These are phyloP conservation scores for Colletotrichum sojae DNA, from an alignment of 2,329 filamentous ascomycete genomes.

Conservation along the genomic window DNA sequence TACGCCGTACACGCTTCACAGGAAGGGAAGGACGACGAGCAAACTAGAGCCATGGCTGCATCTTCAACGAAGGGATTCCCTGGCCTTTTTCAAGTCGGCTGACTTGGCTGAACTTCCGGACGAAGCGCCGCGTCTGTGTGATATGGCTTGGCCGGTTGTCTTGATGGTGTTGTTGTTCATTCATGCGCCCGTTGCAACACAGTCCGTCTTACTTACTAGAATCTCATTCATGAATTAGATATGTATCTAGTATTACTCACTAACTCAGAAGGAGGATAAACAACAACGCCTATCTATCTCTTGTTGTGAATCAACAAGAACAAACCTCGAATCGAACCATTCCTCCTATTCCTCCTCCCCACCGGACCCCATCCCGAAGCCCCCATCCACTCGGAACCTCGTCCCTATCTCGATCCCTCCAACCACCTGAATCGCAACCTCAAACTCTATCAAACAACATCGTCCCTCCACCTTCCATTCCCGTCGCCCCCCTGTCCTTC, in stretches of 20 bases:
- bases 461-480: slow-evolving; percentile 33
- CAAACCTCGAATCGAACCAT: not conserved
- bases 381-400: too few species aligned
- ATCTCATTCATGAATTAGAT: not conserved
- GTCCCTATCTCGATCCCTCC: slow-evolving; percentile 7
- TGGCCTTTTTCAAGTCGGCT: slow-evolving; percentile 29
- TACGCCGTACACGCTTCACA: too few species aligned
- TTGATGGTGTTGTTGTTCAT: slow-evolving; percentile 13
- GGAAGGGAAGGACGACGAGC: too few species aligned
- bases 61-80: slow-evolving; percentile 26
- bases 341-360: too few species aligned
- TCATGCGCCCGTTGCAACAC: slow-evolving; percentile 20
- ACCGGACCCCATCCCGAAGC: too few species aligned
- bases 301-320: not conserved
- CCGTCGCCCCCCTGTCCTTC: slow-evolving; percentile 51
- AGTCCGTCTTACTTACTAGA: not conserved
- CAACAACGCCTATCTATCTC: not conserved
- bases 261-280: not conserved
- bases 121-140: slow-evolving; percentile 18
- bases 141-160: slow-evolving; percentile 13
- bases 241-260: too few species aligned
- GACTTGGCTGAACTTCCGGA: slow-evolving; percentile 34
- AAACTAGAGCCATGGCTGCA: not conserved
- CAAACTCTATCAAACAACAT: slow-evolving; percentile 31
- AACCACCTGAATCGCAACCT: not conserved